These are phyloP conservation scores for Friedmanniomyces simplex DNA, from an alignment of 495 filamentous ascomycete species.

Conservation along the genomic window DNA sequence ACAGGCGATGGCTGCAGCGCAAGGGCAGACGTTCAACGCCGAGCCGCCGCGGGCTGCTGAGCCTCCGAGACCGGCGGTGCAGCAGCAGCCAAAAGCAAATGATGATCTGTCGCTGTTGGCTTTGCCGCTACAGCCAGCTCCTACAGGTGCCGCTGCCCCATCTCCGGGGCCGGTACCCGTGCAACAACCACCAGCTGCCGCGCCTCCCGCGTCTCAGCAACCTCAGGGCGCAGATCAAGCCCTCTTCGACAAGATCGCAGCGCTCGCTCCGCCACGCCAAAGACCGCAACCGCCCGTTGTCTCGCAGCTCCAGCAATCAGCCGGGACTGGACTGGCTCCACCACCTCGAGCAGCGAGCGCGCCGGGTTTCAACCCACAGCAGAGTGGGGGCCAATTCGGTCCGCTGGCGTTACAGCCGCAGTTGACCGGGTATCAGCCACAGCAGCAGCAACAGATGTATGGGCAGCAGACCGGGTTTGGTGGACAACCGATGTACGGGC, in stretches of 20 bases:
- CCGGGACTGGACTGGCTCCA: conserved; percentile 60
- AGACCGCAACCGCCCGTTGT: conserved; percentile 58
- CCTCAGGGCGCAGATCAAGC: conserved; percentile 41
- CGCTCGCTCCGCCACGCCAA: conserved; percentile 43
- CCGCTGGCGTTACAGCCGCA: conserved; percentile 70
- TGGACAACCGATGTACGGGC: not conserved
- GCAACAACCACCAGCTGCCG: not conserved
- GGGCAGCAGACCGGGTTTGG: conserved; percentile 33
- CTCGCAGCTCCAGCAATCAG: conserved; percentile 36
- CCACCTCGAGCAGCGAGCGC: conserved; percentile 79
- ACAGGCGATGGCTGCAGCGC: conserved; percentile 20
- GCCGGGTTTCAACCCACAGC: conserved; percentile 66
- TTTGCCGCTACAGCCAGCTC: conserved; percentile 22
- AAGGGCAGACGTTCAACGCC: not conserved
- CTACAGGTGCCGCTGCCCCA: conserved; percentile 20
- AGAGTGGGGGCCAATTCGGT: conserved; percentile 46
- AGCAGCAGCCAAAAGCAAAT: conserved; percentile 12
- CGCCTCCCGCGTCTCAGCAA: conserved; percentile 29
- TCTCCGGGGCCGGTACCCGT: conserved; percentile 34
- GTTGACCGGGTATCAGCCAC: conserved; percentile 55
- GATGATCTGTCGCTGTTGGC: conserved; percentile 15
- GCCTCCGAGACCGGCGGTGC: not conserved
- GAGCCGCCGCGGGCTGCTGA: not conserved
- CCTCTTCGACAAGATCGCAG: conserved; percentile 36
- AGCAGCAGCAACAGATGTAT: conserved; percentile 37